Conservation (phyloP, 1,139 yeast genomes). For the Sugiyamaella novakii region DNA sequence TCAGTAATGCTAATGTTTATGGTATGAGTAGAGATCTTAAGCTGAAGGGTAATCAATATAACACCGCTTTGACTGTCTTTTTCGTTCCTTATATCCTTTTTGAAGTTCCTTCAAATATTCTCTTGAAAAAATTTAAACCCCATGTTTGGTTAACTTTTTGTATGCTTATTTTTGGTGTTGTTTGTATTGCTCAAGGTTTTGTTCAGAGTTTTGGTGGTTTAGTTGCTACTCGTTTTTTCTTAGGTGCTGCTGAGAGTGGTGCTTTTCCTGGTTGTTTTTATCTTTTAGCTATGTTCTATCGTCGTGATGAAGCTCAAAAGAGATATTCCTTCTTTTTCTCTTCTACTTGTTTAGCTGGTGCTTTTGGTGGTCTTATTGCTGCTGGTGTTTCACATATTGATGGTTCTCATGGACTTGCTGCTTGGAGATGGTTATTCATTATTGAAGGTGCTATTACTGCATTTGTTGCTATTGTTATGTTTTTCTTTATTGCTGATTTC, state of each 20-base stretch:
- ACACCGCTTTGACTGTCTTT: conserved; percentile 61
- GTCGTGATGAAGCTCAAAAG: conserved; percentile 65
- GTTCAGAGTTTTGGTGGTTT: conserved; percentile 60
- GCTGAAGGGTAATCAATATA: conserved; percentile 61
- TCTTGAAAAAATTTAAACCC: conserved; percentile 61
- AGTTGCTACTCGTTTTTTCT: conserved; percentile 60
- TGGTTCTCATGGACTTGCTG: conserved; percentile 50
- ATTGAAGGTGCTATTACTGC: conserved; percentile 73
- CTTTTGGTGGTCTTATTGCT: conserved; percentile 78
- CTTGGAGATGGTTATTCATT: conserved; percentile 79
- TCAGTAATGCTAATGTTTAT: conserved; percentile 71
- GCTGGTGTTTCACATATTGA: conserved; percentile 57
- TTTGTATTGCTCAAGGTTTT: conserved; percentile 68
- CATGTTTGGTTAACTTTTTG: conserved; percentile 63
- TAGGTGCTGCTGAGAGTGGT: conserved; percentile 69
- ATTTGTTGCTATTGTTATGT: conserved; percentile 62
- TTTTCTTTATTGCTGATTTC: conserved; percentile 69
- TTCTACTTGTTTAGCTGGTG: conserved; percentile 75
- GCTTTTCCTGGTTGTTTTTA: conserved; percentile 76
- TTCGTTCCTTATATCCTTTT: conserved; percentile 71
- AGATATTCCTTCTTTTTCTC: conserved; percentile 68
- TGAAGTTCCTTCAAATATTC: conserved; percentile 67
- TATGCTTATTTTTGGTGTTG: conserved; percentile 62
- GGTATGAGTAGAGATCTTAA: conserved; percentile 58
- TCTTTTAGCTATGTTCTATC: conserved; percentile 56